These are phyloP conservation scores for Chlorella ohadii DNA, from an alignment of 139 green algal genomes.

Conservation along the genomic window DNA sequence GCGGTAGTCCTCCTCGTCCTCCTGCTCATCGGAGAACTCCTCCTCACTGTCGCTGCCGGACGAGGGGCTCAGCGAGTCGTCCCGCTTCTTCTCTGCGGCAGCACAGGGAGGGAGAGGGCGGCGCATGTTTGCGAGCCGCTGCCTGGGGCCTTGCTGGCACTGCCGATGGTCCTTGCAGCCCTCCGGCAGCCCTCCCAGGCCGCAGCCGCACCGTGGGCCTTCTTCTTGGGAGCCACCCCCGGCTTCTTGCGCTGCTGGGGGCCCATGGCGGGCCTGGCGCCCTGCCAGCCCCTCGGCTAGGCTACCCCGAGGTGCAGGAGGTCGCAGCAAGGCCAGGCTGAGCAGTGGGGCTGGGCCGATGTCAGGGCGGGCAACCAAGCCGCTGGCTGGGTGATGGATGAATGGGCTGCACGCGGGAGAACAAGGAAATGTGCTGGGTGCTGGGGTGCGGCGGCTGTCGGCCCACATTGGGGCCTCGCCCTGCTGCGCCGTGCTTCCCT, in stretches of 20 bases:
- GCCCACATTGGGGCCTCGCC: too few relatives aligned
- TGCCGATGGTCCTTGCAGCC: too few relatives aligned
- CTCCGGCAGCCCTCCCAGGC: neutral
- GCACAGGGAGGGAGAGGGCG: neutral
- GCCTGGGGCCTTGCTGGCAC: neutral
- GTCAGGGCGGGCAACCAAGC: neutral
- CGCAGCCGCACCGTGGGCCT: conserved; percentile 7
- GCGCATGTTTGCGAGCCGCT: neutral
- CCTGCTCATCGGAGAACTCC: conserved; percentile 52
- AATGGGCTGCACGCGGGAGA: too few relatives aligned
- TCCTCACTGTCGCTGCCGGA: conserved; percentile 34
- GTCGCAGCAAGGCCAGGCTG: neutral
- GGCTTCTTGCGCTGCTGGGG: conserved; percentile 26
- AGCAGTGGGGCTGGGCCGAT: neutral
- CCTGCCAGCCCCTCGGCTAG: neutral
- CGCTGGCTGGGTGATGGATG: too few relatives aligned
- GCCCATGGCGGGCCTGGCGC: neutral
- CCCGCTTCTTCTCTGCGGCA: conserved; percentile 36
- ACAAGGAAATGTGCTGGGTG: too few relatives aligned
- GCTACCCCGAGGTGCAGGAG: too few relatives aligned
- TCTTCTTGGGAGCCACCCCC: neutral
- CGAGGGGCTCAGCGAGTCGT: conserved; percentile 1
- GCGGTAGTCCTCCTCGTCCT: conserved; percentile 52
- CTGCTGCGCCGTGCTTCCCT: too few relatives aligned
- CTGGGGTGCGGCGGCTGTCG: too few relatives aligned